phyloP scores from a whole-genome alignment of 345 rosid genomes.

The Leavenworthia alabamica region DNA sequence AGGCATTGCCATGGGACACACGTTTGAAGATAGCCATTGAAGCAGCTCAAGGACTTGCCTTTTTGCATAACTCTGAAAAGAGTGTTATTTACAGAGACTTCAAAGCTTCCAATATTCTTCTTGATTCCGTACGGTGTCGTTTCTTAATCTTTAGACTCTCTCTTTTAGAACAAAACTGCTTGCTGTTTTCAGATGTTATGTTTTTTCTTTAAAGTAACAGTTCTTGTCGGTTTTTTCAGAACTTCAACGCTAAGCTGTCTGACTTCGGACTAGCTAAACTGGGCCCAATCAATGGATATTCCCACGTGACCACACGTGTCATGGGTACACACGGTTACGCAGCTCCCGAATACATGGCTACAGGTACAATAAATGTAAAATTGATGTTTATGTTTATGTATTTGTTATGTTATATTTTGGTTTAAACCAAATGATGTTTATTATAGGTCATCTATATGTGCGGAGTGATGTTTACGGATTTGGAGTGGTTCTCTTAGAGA shows the following conservation, averaged over 20 bases:
- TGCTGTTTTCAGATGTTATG: slow-evolving; percentile 10
- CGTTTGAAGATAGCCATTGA: slow-evolving; percentile 65
- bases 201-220: not conserved
- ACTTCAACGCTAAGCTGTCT: slow-evolving; percentile 64
- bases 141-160: not conserved
- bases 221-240: slow-evolving; percentile 37
- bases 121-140: slow-evolving; percentile 46
- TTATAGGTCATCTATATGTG: slow-evolving; percentile 72
- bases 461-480: slow-evolving; percentile 85
- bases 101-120: slow-evolving; percentile 75
- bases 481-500: slow-evolving; percentile 70
- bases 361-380: slow-evolving; percentile 38
- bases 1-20: slow-evolving; percentile 56
- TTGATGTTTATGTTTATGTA: not conserved
- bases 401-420: not conserved
- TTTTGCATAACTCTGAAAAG: slow-evolving; percentile 69
- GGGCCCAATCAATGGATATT: slow-evolving; percentile 61
- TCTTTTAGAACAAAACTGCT: not conserved
- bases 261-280: slow-evolving; percentile 77
- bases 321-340: slow-evolving; percentile 86
- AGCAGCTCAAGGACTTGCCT: slow-evolving; percentile 71
- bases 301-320: slow-evolving; percentile 64
- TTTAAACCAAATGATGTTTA: not conserved
- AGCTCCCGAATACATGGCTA: slow-evolving; percentile 78
- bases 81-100: slow-evolving; percentile 85